Evolutionary conservation across 768 basidiomycete species (phyloP), one percentile per base, ranked within the genome.

Genomic region (Auricularia sp.): DNA sequence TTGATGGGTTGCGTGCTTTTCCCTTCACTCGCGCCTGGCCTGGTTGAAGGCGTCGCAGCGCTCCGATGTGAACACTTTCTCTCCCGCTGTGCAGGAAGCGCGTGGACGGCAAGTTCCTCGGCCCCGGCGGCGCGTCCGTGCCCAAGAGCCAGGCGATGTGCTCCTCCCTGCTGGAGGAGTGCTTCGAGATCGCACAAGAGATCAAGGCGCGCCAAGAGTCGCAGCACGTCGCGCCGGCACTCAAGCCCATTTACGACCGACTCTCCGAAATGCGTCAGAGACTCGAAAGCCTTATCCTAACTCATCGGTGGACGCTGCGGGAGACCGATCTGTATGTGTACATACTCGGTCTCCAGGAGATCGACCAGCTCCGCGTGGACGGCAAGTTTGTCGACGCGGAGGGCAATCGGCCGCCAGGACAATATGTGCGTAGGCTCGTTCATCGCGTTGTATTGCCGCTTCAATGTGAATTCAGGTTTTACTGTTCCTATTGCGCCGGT

Each of bases 381-480:
- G 97, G 97, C 64, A 96, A 97, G 76, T 99, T 98, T 72, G 87
- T 96, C 5, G 95, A 98, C 71, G 81, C 88, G 0, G 94, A 98
- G 47, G 97, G 95, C 2, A 89, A 93, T 72, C 82, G 88, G 62
- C 93, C 96, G 2, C 80, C 88, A 63, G 96, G 97, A 10, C 97
- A 99, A 88, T 97, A 92, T 73, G 97, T 95, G 68, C 69, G 90
- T 76, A 18, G 18, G 16, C 14, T 36, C 23, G 42, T 18, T 5
- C 34, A 59, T 59, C 14, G 53, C 64, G 42, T 23, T 44, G 67
- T 44, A 68, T 63, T 21, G 7, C 10, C 23, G 43, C 14, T 36
- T 18, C 29, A 21, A 43, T 56, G 36, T 61, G 61, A 23, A 36
- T 18, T 34, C 18, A 98, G 95, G 93, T 95, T 29, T 78, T 98